A percentile compares a stretch with the other conserved stretches of the same genome.
Conservation (phyloP, 345 rosid genomes). For the Citrus glauca region DNA sequence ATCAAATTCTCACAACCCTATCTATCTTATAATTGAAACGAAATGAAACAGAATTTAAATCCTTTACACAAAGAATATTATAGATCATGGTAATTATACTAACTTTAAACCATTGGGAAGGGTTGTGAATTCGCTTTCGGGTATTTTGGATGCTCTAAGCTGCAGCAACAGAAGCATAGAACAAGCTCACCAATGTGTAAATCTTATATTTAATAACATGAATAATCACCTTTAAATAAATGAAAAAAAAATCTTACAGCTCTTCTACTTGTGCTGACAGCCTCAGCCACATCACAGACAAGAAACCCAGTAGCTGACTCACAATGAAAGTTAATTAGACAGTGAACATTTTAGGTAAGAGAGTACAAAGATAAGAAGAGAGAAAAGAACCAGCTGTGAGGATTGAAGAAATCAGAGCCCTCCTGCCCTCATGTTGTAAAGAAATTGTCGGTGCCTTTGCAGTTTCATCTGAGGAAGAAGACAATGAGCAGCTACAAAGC, state of each 20-base stretch:
- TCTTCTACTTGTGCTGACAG: constrained; percentile 92
- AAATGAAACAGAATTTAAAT: neutral
- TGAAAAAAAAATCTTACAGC: constrained; percentile 49
- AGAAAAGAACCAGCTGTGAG: constrained; percentile 47
- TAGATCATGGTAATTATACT: constrained; percentile 33
- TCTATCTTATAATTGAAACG: neutral
- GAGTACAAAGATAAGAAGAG: neutral
- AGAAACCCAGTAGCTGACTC: constrained; percentile 46
- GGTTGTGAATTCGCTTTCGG: constrained; percentile 73
- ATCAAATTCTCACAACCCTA: neutral
- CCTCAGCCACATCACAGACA: constrained; percentile 58
- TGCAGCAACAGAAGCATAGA: constrained; percentile 28
- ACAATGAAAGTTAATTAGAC: constrained; percentile 11
- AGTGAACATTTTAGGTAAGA: neutral
- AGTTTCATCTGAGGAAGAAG: constrained; percentile 38
- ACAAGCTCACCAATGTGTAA: neutral
- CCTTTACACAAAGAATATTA: neutral
- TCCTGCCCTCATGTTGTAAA: constrained; percentile 40
- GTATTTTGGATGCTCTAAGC: constrained; percentile 85
- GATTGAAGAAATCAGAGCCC: constrained; percentile 58
- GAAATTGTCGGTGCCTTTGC: constrained; percentile 16
- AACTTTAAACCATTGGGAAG: constrained; percentile 88
- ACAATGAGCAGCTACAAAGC: constrained; percentile 43
- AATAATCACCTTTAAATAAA: neutral
- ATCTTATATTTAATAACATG: neutral